Conservation (phyloP, 345 rosid species). For the Eucalyptus curtisii region DNA sequence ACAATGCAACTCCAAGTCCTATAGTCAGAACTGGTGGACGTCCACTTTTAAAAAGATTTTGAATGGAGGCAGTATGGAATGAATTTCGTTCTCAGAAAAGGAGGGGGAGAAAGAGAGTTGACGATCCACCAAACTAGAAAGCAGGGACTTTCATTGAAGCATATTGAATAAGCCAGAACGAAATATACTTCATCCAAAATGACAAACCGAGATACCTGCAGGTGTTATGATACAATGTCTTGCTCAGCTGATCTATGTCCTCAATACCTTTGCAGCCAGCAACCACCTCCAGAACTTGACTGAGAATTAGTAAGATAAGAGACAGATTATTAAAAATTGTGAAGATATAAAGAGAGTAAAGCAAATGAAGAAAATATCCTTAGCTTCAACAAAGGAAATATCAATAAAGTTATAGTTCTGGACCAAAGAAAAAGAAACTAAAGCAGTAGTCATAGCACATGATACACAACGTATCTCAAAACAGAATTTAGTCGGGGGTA, state of each 20-base stretch:
- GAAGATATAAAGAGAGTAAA: neutral
- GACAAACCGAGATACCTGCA: constrained; percentile 41
- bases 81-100: neutral
- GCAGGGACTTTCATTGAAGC: neutral
- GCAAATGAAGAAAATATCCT: neutral
- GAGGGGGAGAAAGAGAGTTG: neutral
- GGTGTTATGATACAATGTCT: constrained; percentile 75
- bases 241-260: constrained; percentile 48
- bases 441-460: neutral
- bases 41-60: neutral
- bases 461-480: neutral
- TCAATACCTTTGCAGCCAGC: constrained; percentile 77
- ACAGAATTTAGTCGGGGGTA: neutral
- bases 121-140: neutral
- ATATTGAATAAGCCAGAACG: neutral
- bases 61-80: neutral
- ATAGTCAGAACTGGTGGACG: neutral
- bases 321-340: neutral
- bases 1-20: neutral
- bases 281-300: constrained; percentile 94
- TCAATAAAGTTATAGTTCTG: neutral
- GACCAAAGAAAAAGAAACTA: neutral
- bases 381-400: neutral
- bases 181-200: neutral
- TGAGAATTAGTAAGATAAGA: constrained; percentile 1